Evolutionary conservation across 768 basidiomycete genomes (phyloP), one percentile per base, ranked within the genome.

Genomic region (Panaeolus cyanescens): DNA sequence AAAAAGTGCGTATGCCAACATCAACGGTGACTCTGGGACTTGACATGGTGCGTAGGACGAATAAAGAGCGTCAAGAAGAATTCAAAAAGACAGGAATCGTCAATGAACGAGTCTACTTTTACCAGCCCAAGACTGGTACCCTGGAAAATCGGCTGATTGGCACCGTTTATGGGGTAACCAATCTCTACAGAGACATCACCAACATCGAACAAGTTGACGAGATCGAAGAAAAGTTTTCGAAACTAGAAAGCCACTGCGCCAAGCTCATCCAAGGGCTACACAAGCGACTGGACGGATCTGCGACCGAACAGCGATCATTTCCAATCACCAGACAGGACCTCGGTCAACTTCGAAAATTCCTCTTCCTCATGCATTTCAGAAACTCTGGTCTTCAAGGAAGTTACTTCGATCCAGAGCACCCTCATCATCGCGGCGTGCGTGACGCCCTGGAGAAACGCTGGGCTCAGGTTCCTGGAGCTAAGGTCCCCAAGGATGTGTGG

Each of bases 291-390:
- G 31, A 50, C 2, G 61, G 60, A 5, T 22, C 61, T 3, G 20
- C 15, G 12, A 32, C 32, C 25, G 36, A 32, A 17, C 45, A 15
- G 15, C 45, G 28, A 6, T 25, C 9, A 2, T 64, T 74, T 20
- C 40, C 59, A 13, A n/a, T 76, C 20, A 66, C 70, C 19, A 60
- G 77, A 32, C 64, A 65, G 25, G 65, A 68, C 13, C 64, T 79
- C 2, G 68, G 72, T 5, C 64, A 56, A 7, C 59, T 79, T 37
- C 67, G 75, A 8, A 78, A 75, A 59, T 78, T 79, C 58, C 64
- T 78, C 13, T 76, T 76, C 56, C 33, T 79, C 22, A 74, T 77
- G 74, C 69, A 75, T 33, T 74, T 71, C 60, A 70, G 76, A 9
- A 64, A 64, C 19, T 64, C 59, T 17, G 65, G 65, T 1, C 55